These are phyloP conservation scores for Boletus subcaerulescens DNA, from an alignment of 768 basidiomycete genomes.

Conservation along the genomic window DNA sequence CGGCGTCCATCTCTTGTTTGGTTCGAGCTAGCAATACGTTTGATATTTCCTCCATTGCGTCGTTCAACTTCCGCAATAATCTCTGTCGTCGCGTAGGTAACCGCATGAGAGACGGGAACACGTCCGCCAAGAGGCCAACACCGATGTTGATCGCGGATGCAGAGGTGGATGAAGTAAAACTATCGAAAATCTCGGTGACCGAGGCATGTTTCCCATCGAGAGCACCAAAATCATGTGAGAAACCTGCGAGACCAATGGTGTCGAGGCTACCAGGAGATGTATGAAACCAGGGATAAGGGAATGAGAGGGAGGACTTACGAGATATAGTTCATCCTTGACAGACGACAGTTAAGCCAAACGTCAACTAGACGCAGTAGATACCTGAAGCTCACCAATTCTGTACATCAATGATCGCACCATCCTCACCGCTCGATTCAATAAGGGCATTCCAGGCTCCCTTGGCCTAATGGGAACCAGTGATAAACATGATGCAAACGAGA, in stretches of 20 bases:
- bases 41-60: conserved; percentile 40
- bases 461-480: conserved; percentile 13
- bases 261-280: conserved; percentile 40
- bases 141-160: conserved; percentile 27
- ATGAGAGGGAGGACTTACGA: conserved; percentile 21
- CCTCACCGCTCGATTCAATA: conserved; percentile 19
- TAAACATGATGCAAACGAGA: neutral
- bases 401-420: conserved; percentile 36
- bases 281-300: neutral
- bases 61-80: conserved; percentile 29
- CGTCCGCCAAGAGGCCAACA: conserved; percentile 35
- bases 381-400: conserved; percentile 29
- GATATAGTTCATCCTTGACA: conserved; percentile 32
- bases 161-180: conserved; percentile 24
- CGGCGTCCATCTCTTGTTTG: conserved; percentile 31
- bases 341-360: neutral
- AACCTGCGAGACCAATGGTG: conserved; percentile 58
- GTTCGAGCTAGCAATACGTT: conserved; percentile 38
- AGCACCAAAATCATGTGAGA: conserved; percentile 56
- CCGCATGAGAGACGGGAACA: conserved; percentile 35
- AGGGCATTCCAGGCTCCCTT: conserved; percentile 31
- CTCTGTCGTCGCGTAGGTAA: conserved; percentile 38
- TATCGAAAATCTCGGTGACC: conserved; percentile 41
- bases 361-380: too few species aligned
- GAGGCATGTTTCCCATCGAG: conserved; percentile 46